phyloP scores from a whole-genome alignment of 2,329 filamentous ascomycete genomes.

The Orbilia brochopaga region DNA sequence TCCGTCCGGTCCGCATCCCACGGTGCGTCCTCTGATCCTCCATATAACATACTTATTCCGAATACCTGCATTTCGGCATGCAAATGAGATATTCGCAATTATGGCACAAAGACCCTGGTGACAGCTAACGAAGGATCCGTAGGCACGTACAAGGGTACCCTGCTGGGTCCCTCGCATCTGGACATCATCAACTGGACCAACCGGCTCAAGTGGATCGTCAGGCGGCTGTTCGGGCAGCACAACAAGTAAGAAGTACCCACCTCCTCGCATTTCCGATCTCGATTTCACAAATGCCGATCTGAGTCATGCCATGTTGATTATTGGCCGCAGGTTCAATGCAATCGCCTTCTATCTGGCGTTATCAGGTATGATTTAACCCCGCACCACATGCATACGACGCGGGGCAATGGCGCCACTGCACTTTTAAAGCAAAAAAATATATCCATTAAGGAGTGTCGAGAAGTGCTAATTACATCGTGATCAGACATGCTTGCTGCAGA shows the following conservation, averaged over 20 bases:
- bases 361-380: slow-evolving; percentile 54
- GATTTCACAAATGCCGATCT: neutral
- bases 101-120: no score
- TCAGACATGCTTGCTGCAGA: slow-evolving; percentile 54
- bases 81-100: no score
- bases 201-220: slow-evolving; percentile 64
- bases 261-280: neutral
- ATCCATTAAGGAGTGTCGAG: neutral
- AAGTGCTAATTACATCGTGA: neutral
- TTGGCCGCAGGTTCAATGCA: slow-evolving; percentile 66
- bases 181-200: slow-evolving; percentile 74
- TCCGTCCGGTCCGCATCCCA: slow-evolving; percentile 69
- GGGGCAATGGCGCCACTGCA: no score
- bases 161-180: slow-evolving; percentile 68
- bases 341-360: slow-evolving; percentile 72
- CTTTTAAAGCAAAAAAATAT: no score
- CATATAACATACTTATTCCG: no score
- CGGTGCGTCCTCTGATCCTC: slow-evolving; percentile 14
- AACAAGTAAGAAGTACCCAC: slow-evolving; percentile 63
- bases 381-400: neutral
- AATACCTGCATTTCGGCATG: no score
- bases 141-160: slow-evolving; percentile 69
- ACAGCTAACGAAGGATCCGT: neutral
- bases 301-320: neutral
- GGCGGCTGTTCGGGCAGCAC: slow-evolving; percentile 63